Base-by-base conservation (phyloP, 1,139 yeast species). In the Kodamaea sp. region DNA sequence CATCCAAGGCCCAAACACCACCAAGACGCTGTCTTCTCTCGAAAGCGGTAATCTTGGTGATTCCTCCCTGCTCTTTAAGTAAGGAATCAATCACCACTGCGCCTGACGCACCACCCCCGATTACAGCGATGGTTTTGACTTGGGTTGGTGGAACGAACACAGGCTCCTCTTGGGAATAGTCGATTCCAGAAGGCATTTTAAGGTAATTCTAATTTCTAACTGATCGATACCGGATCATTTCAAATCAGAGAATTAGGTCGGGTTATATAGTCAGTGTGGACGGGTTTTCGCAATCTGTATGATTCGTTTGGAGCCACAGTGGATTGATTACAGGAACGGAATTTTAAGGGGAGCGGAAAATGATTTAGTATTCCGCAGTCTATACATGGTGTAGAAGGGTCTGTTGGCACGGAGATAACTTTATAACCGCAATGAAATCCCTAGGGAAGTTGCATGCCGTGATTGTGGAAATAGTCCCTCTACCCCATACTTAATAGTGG, bases 21-120 rank as follows among this genome's bases (percentile, higher is more conserved):
- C 70, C 69, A 5, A 61, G 33, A 10, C 43, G 41, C 13, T 39
- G 35, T 35, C 65, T 51, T 37, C 70, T 47, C 34, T 63, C 70
- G 41, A 50, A 61, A 1, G 63, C 29, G 2, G 58, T 58, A 15
- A 63, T 50, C 9, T 43, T 37, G 19, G 41, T 26, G 9, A 41
- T 25, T 8, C 30, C 34, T 4, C 38, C 28, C 6, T 29, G 26
- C 31, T 71, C 72, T 28, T 63, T 55, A 2, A 66, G 43, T 6
- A 73, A 46, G 4, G 64, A 44, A 37, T 72, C 76, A 10, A 72
- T 52, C 0, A 65, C 56, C 22, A 72, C 59, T 9, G 75, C 72
- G 4, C 78, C 78, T 1, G 75, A 66, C 4, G 79, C 78, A 2
- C 80, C 80, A 14, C 75, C 78, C 1, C 80, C 79, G 13, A 74